These are phyloP conservation scores for Noccaea caerulescens DNA, from an alignment of 345 rosid species.

Conservation along the genomic window DNA sequence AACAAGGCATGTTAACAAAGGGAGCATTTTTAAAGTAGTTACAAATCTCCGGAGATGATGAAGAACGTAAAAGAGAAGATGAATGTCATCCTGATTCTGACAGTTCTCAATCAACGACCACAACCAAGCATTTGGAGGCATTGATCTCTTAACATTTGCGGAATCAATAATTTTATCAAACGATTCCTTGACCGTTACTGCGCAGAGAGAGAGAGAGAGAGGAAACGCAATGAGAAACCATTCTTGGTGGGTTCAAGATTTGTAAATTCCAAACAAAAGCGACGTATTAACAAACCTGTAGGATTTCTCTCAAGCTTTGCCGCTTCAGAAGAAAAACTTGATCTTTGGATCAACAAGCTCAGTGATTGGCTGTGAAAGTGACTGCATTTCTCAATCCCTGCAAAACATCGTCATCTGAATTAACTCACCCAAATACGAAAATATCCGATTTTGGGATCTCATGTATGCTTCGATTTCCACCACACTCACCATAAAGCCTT, in stretches of 20 bases:
- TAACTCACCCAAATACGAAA: neutral
- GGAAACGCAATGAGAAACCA: conserved; percentile 27
- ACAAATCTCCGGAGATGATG: conserved; percentile 80
- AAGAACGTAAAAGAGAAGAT: conserved; percentile 68
- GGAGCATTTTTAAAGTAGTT: conserved; percentile 38
- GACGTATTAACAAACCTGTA: conserved; percentile 51
- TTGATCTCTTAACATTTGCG: conserved; percentile 60
- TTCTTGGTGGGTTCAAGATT: neutral
- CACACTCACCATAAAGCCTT: neutral
- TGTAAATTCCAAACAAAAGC: neutral
- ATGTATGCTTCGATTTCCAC: neutral
- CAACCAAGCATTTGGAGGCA: conserved; percentile 84
- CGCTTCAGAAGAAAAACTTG: conserved; percentile 48
- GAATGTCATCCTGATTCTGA: conserved; percentile 63
- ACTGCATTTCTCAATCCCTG: conserved; percentile 41
- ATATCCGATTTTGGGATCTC: neutral
- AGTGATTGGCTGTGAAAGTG: conserved; percentile 16
- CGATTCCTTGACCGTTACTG: conserved; percentile 78
- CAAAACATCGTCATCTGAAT: neutral
- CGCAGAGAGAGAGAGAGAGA: conserved; percentile 10
- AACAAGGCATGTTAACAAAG: neutral
- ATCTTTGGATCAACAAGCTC: conserved; percentile 36
- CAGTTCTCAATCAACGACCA: conserved; percentile 82
- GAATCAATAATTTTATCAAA: conserved; percentile 66
- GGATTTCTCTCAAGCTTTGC: conserved; percentile 40